Evolutionary conservation across 768 basidiomycete genomes (phyloP).

Genomic region (Pleurotus tuber-regium): DNA sequence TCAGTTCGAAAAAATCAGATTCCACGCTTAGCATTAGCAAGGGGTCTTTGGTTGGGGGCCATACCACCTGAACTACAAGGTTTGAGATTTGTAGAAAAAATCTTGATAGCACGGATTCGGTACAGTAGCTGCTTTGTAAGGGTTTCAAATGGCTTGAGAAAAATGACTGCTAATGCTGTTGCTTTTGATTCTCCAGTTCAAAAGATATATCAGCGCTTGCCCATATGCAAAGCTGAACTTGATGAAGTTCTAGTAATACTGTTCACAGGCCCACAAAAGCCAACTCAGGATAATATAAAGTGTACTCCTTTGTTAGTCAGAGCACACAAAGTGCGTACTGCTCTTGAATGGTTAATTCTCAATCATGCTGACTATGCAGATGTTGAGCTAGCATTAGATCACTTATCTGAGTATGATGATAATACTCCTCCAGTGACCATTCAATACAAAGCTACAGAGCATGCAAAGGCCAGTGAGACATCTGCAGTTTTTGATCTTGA

Average conservation of each 20-base stretch:
- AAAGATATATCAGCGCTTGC: slow-evolving; percentile 28
- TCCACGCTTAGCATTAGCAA: slow-evolving; percentile 21
- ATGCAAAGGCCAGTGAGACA: slow-evolving; percentile 11
- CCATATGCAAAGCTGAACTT: slow-evolving; percentile 28
- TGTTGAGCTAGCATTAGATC: slow-evolving; percentile 24
- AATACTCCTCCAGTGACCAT: slow-evolving; percentile 21
- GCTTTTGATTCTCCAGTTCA: slow-evolving; percentile 27
- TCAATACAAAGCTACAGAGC: slow-evolving; percentile 16
- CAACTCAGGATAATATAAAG: too few relatives aligned
- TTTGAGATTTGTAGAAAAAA: too few relatives aligned
- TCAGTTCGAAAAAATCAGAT: slow-evolving; percentile 5
- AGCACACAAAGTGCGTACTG: slow-evolving; percentile 17
- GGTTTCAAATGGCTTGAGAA: too few relatives aligned
- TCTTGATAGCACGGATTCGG: too few relatives aligned
- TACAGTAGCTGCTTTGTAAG: too few relatives aligned
- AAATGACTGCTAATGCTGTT: too few relatives aligned
- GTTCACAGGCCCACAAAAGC: too few relatives aligned
- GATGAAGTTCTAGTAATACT: slow-evolving; percentile 28
- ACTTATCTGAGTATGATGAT: slow-evolving; percentile 22
- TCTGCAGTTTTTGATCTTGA: slow-evolving; percentile 13
- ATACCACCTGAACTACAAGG: too few relatives aligned
- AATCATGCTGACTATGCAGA: slow-evolving; percentile 32
- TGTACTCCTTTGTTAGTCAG: slow-evolving; percentile 33
- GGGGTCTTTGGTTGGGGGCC: slow-evolving; percentile 31
- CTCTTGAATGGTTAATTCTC: slow-evolving; percentile 30